These are phyloP conservation scores for Coniochaeta sp. DNA, from an alignment of 2,329 filamentous ascomycete species.

Conservation along the genomic window DNA sequence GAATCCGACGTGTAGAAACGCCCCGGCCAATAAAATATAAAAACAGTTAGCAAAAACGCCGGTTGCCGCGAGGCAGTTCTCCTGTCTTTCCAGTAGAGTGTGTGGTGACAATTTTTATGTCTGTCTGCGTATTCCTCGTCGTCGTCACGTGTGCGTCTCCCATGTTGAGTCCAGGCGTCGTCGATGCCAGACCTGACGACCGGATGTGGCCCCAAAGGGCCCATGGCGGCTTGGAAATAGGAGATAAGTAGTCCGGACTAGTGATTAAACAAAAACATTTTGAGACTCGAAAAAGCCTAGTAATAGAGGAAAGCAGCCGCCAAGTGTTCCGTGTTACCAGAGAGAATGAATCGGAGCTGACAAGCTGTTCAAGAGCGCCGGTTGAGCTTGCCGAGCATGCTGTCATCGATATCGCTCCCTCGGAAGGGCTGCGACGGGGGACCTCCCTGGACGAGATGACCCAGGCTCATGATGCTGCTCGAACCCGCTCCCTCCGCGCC, in stretches of 20 bases:
- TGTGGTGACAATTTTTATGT: background rate
- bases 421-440: slow-evolving; percentile 4
- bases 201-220: background rate
- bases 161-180: background rate
- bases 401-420: slow-evolving; percentile 44
- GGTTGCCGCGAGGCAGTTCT: slow-evolving; percentile 5
- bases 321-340: background rate
- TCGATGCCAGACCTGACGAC: background rate
- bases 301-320: background rate
- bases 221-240: background rate
- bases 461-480: slow-evolving; percentile 45
- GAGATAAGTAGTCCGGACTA: slow-evolving; percentile 6
- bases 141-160: background rate
- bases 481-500: slow-evolving; percentile 16
- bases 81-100: background rate
- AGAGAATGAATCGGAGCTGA: background rate
- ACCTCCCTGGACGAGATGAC: slow-evolving; percentile 36
- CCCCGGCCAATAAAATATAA: background rate
- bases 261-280: background rate
- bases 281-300: background rate
- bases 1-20: background rate
- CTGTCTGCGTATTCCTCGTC: background rate
- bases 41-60: background rate
- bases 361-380: slow-evolving; percentile 16
- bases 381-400: slow-evolving; percentile 47